Evolutionary conservation across 2,329 filamentous ascomycete species (phyloP), one percentile per base, ranked within the genome.

Genomic region (Eutypa lata): DNA sequence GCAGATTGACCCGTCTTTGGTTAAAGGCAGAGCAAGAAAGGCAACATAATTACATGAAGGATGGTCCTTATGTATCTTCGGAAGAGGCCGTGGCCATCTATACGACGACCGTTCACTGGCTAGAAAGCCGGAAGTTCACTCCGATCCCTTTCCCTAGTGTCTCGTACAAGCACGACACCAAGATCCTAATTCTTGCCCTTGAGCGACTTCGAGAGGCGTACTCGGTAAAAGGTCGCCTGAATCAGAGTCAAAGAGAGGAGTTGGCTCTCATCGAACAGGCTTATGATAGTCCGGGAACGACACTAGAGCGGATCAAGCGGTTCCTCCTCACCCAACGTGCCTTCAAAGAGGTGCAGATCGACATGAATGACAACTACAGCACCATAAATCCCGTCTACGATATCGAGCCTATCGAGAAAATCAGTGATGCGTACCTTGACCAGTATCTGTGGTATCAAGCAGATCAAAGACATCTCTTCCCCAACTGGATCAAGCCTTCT

Each of bases 291-390:
- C 94, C 95, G 2, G 94, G 94, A 55, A 99, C 94, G 1, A 97
- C 94, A 0, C 72, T 99, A 53, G 93, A 96, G 58, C 83, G 94
- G 53, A 99, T 99, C 76, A 99, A 99, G 79, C 89, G 94, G 47
- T 97, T 97, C 78, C 78, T 99, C 57, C 83, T 99, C 44, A 99
- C 95, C 0, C 94, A 99, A 69, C 86, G 94, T 70, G 94, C 95
- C 1, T 99, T 99, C 82, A 99, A 99, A 75, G 94, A 99, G 73
- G 94, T 99, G 44, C 94, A 93, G 51, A 99, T 99, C 61, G 94
- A 99, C 68, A 99, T 99, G 94, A 99, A 99, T 71, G 94, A 99
- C 75, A 99, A 99, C 68, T 99, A 99, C 76, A 97, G 87, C 78
- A 93, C 91, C 18, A 99, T 99, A 77, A 99, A 99, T 68, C 95